Conservation (phyloP, 768 basidiomycete species). For the Lentinula sp. region DNA sequence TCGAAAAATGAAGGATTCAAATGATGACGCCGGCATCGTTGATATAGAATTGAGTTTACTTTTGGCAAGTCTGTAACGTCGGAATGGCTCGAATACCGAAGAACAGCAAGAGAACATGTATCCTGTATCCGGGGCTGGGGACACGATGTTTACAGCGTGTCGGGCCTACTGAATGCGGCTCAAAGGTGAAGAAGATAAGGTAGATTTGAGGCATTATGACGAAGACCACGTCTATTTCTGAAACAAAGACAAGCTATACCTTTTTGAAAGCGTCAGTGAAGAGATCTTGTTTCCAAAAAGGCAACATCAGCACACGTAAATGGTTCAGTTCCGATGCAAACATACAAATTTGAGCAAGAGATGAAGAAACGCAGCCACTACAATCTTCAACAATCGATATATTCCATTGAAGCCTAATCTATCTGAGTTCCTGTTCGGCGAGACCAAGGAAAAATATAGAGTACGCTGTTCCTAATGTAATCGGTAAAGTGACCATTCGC, state of each 20-base stretch:
- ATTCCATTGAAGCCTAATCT: slow-evolving; percentile 6
- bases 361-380: background rate
- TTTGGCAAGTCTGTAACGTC: slow-evolving; percentile 53
- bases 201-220: slow-evolving; percentile 17
- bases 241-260: background rate
- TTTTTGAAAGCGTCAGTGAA: background rate
- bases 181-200: slow-evolving; percentile 52
- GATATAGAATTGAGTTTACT: slow-evolving; percentile 37
- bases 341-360: background rate
- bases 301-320: background rate
- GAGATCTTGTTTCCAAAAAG: slow-evolving; percentile 8
- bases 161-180: slow-evolving; percentile 49
- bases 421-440: background rate
- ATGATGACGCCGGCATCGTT: slow-evolving; percentile 12
- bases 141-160: slow-evolving; percentile 66
- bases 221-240: background rate
- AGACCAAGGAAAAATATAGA: background rate
- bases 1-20: slow-evolving; percentile 12
- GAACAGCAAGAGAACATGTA: slow-evolving; percentile 45
- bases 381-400: background rate
- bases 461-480: background rate
- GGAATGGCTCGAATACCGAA: slow-evolving; percentile 39
- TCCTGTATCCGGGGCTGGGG: slow-evolving; percentile 60
- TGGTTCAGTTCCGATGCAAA: background rate
- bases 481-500: background rate